Evolutionary conservation across 2,329 filamentous ascomycete species (phyloP).

Genomic region (Diaporthe ilicicola): DNA sequence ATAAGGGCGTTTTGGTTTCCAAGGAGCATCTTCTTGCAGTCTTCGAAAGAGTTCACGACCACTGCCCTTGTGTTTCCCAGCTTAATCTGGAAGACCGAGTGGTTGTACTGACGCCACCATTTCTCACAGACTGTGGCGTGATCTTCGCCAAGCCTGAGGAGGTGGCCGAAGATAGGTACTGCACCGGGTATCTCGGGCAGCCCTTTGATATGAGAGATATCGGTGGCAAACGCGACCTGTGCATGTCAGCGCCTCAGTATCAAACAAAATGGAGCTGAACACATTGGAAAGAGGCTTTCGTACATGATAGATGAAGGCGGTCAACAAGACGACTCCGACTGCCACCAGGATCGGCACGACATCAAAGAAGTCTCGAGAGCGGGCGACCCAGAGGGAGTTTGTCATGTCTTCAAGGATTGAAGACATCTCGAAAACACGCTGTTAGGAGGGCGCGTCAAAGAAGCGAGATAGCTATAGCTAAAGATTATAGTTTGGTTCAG

Average conservation of each 20-base stretch:
- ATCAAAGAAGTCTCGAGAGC: background rate
- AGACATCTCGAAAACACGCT: background rate
- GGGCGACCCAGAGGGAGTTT: background rate
- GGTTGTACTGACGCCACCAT: slow-evolving; percentile 57
- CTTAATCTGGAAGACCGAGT: slow-evolving; percentile 60
- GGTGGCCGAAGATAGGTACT: slow-evolving; percentile 58
- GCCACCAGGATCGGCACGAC: background rate
- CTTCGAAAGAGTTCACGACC: slow-evolving; percentile 61
- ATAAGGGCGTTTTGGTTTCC: slow-evolving; percentile 59
- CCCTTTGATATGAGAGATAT: slow-evolving; percentile 57
- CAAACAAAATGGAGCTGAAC: background rate
- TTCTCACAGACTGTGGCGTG: slow-evolving; percentile 60
- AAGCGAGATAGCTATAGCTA: background rate
- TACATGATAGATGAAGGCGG: background rate
- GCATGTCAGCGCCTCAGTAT: background rate
- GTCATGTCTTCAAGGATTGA: background rate
- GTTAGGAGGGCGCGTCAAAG: background rate
- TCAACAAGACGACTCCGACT: background rate
- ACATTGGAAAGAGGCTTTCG: background rate
- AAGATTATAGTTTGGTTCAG: background rate
- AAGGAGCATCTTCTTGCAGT: slow-evolving; percentile 59
- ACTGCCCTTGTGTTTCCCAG: slow-evolving; percentile 62
- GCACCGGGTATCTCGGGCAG: slow-evolving; percentile 60
- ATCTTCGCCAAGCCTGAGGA: slow-evolving; percentile 60
- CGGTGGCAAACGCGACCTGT: slow-evolving; percentile 46